Evolutionary conservation across 1,284 basidiomycete species (phyloP), one percentile per base, ranked within the genome.

Genomic region (Trametes hirsuta): DNA sequence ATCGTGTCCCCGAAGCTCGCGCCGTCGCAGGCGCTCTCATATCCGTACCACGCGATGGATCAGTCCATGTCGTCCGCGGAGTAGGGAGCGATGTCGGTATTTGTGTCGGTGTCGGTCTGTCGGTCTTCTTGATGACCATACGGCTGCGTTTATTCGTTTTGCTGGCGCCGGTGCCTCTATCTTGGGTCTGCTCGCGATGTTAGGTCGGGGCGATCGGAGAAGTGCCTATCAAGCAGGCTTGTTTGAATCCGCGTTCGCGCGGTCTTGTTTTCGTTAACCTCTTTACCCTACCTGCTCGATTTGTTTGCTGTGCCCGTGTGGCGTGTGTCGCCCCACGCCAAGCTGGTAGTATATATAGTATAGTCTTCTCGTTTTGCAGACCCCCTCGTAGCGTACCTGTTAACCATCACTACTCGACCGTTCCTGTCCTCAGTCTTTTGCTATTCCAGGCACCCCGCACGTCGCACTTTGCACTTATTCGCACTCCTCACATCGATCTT

Each of bases 31-130:
- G 65, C 69, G 64, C 64, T 75, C 25, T 66, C 74, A 39, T 80
- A 80, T 60, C 78, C 80, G 3, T 80, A 80, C 65, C 69, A 76
- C 62, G 71, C 69, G 21, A 64, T 77, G 60, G 79, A 79, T 61
- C 75, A 78, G 47, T 68, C 69, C 25, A 62, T 68, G 67, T 56
- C 66, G 12, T 67, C 69, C 12, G 55, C 61, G 15, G 69, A 71
- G 57, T 70, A 60, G 54, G 25, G 45, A 39, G 37, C 21, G 9
- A n/a, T 25, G 15, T 50, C 18, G 3, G 22, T 14, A 14, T 21
- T 10, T 44, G n/a, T 14, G 25, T 14, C 18, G 10, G 2, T 9
- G 34, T 39, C 47, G n/a, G 15, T n/a, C 37, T 25, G n/a, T 3
- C 50, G 4, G n/a, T 11, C 34, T 47, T 52, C 44, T 46, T 52